A percentile compares a stretch with the other conserved stretches of the same genome.
Conservation (phyloP, 257 asterid species). For the Lycium ferocissimum region DNA sequence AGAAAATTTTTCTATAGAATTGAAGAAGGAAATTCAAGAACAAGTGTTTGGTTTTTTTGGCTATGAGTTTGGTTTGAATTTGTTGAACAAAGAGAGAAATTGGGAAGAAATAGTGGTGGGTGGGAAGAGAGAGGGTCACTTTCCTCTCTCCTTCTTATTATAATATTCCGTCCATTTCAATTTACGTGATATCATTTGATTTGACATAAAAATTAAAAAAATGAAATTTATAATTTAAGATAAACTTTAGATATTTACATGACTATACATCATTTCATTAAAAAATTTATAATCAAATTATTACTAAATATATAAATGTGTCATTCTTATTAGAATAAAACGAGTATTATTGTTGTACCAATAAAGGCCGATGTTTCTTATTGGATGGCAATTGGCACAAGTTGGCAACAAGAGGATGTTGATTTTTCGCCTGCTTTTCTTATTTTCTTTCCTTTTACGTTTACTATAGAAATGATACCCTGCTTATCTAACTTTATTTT, state of each 20-base stretch:
- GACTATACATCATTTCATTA: too few species aligned
- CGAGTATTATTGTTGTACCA: neutral
- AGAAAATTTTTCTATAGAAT: neutral
- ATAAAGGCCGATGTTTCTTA: neutral
- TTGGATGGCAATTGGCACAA: constrained; percentile 10
- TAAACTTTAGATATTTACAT: neutral
- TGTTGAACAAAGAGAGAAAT: constrained; percentile 28
- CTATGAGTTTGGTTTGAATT: constrained; percentile 30
- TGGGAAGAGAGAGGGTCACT: neutral
- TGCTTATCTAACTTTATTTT: neutral
- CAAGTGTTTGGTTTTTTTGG: constrained; percentile 29
- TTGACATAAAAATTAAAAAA: too few species aligned
- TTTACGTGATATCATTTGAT: too few species aligned
- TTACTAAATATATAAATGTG: neutral
- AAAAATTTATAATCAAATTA: neutral
- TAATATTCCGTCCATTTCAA: too few species aligned
- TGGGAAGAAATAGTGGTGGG: constrained; percentile 12
- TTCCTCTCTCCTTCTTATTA: constrained; percentile 12
- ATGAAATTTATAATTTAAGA: too few species aligned
- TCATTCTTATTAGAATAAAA: too few species aligned
- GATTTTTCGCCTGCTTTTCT: neutral
- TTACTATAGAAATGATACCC: neutral
- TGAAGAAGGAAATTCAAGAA: neutral
- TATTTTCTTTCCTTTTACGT: neutral
- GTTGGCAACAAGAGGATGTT: constrained; percentile 12